phyloP scores from a whole-genome alignment of 495 filamentous ascomycete species.

The Penicillium lividum region DNA sequence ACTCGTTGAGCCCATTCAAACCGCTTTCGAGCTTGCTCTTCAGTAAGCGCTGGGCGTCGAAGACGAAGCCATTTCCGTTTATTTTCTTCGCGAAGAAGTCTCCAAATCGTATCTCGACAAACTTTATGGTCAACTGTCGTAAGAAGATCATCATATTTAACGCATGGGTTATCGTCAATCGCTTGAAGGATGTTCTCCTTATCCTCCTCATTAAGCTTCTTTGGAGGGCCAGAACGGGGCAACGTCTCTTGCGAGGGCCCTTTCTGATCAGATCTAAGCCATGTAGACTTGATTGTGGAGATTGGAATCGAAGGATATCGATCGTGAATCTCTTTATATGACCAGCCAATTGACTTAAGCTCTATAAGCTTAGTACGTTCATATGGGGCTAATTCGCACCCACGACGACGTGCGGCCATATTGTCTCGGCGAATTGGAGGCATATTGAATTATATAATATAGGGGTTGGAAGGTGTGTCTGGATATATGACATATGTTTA shows the following conservation, averaged over 20 bases:
- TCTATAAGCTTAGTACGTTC: conserved; percentile 2
- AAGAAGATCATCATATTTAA: conserved; percentile 16
- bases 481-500: neutral
- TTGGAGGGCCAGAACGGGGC: conserved; percentile 12
- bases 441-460: neutral
- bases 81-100: conserved; percentile 8
- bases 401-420: conserved; percentile 2
- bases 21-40: too few species aligned
- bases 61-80: conserved; percentile 7
- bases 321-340: conserved; percentile 16
- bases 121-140: conserved; percentile 13
- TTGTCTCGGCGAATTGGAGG: neutral
- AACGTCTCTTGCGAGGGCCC: conserved; percentile 5
- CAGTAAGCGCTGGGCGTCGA: neutral
- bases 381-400: neutral
- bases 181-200: conserved; percentile 6
- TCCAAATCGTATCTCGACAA: conserved; percentile 9
- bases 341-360: conserved; percentile 17
- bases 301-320: conserved; percentile 13
- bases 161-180: conserved; percentile 11
- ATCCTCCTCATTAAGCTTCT: conserved; percentile 15
- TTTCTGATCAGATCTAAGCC: conserved; percentile 5
- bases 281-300: conserved; percentile 12
- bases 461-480: neutral
- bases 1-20: too few species aligned